Evolutionary conservation across 345 rosid genomes (phyloP), one percentile per base, ranked within the genome.

Genomic region (Geranium rotundifolium): DNA sequence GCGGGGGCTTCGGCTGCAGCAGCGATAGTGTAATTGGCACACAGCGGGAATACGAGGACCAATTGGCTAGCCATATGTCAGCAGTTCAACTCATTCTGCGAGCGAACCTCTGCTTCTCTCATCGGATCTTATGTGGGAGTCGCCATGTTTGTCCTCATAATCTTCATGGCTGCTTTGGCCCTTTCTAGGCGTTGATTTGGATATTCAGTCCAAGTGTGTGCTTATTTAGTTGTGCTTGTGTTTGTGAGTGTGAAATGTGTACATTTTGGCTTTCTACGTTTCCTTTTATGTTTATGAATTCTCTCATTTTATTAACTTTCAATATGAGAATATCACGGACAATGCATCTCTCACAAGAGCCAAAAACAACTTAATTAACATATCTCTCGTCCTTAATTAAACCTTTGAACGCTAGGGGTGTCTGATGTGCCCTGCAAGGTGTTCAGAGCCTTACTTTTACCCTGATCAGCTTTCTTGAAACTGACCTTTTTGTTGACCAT

Each of bases 1-100:
- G 79, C 86, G 2, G 90, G 84, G 70, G 91, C 95, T 18, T 78
- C 90, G 27, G 89, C 98, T 37, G 83, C 92, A 56, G 82, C 96
- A 3, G 92, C 95, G 0, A 82, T 87, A 14, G 87, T 86, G 34
- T 85, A 85, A 77, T 71, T 89, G 56, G 90, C 96, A 64, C 96
- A 86, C 73, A 75, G 71, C 7, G 98, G 96, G 69, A 91, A 91
- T 69, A 29, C 64, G 0, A 82, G 23, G 65, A 68, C 84, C 58
- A 89, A 87, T 77, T 89, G 98, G 96, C 72, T 80, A 65, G 71
- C 90, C 30, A 69, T 91, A 64, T 85, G 90, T 76, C 85, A 79
- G 71, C 95, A 91, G 50, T 86, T 79, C 74, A 81, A 84, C 63
- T 82, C 96, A 17, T 86, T 91, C 76, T 91, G 95, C 60, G 74